Percentiles rank a stretch among this genome's conserved stretches.
Conservation (phyloP, 139 green algal genomes). For the Auxenochlorella pyrenoidosa region DNA sequence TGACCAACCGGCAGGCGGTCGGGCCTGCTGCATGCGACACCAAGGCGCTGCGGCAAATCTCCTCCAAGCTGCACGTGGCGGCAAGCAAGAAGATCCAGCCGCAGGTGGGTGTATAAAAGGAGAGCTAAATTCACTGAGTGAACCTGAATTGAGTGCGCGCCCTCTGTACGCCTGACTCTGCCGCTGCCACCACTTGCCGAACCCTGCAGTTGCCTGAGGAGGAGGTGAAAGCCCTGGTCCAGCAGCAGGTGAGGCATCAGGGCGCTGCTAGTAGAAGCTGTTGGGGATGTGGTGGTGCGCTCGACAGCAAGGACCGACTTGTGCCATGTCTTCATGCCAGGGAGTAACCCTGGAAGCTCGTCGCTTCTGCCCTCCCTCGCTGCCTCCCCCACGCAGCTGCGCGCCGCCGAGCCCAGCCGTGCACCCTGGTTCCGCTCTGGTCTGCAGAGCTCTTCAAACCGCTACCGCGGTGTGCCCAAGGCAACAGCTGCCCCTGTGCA, state of each 20-base stretch:
- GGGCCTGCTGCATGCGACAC: not conserved
- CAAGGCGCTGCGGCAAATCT: not conserved
- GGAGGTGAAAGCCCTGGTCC: constrained; percentile 17
- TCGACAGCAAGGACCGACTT: too few relatives aligned
- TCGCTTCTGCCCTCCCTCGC: too few relatives aligned
- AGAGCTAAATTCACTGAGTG: too few relatives aligned
- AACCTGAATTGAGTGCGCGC: too few relatives aligned
- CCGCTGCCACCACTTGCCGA: not conserved
- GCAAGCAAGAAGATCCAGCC: not conserved
- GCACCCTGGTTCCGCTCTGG: not conserved
- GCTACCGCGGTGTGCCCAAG: too few relatives aligned
- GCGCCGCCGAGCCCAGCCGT: not conserved
- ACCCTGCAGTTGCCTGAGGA: not conserved
- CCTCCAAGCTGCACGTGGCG: constrained; percentile 24
- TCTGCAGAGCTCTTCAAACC: not conserved
- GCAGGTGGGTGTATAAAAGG: not conserved
- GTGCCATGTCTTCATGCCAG: too few relatives aligned
- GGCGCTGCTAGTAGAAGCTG: too few relatives aligned
- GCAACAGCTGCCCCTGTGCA: too few relatives aligned
- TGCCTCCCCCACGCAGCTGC: not conserved
- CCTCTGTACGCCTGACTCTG: not conserved
- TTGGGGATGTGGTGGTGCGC: too few relatives aligned
- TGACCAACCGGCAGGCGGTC: constrained; percentile 7
- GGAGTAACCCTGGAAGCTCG: too few relatives aligned
- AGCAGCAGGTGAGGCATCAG: not conserved